Evolutionary conservation across 2,329 filamentous ascomycete species (phyloP).

Genomic region (Talaromyces amestolkiae): DNA sequence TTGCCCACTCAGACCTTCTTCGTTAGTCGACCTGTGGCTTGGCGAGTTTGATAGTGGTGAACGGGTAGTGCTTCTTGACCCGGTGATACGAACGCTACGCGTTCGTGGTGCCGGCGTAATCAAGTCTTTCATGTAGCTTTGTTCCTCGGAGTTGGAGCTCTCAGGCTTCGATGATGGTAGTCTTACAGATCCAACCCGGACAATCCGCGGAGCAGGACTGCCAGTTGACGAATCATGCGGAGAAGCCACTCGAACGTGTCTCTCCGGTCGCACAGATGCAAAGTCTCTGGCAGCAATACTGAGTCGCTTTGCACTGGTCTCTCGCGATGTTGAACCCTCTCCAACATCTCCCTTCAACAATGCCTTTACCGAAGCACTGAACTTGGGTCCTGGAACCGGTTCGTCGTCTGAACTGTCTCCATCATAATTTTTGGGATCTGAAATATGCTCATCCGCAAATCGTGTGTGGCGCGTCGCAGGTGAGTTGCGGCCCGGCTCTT

Average conservation of each 20-base stretch:
- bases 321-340: conserved; percentile 53
- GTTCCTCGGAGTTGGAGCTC: conserved; percentile 29
- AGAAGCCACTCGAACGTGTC: conserved; percentile 36
- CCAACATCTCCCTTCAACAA: conserved; percentile 60
- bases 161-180: conserved; percentile 33
- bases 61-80: conserved; percentile 41
- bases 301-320: conserved; percentile 31
- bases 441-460: conserved; percentile 23
- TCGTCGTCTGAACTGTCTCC: conserved; percentile 95
- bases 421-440: conserved; percentile 34
- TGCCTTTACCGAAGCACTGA: conserved; percentile 88
- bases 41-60: conserved; percentile 42
- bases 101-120: conserved; percentile 48
- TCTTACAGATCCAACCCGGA: conserved; percentile 36
- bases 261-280: conserved; percentile 30
- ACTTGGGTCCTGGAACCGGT: conserved; percentile 75
- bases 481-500: conserved; percentile 34
- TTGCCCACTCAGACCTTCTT: conserved; percentile 25
- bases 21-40: conserved; percentile 1
- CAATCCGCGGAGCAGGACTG: conserved; percentile 43
- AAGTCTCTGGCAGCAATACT: conserved; percentile 22
- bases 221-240: conserved; percentile 40
- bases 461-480: conserved; percentile 26
- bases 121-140: conserved; percentile 35
- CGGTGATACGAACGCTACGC: conserved; percentile 43